A percentile compares a stretch with the other conserved stretches of the same genome.
phyloP scores from a whole-genome alignment of 2,329 filamentous ascomycete genomes.

The Anthostomella pinea region DNA sequence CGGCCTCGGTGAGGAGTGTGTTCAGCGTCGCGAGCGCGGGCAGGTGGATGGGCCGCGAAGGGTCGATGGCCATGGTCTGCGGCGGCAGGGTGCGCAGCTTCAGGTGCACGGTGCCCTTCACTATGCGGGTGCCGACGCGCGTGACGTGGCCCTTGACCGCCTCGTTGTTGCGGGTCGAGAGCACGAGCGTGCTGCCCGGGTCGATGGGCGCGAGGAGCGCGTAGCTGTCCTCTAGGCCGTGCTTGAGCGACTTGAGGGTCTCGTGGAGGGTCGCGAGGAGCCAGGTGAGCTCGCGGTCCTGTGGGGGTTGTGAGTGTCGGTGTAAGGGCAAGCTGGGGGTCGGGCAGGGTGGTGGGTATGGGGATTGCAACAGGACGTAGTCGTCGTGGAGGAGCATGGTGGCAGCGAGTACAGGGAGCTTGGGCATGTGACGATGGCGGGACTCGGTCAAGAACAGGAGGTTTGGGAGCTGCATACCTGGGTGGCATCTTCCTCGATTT shows the following conservation, averaged over 20 bases:
- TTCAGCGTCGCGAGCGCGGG: slow-evolving; percentile 69
- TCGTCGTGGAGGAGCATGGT: slow-evolving; percentile 31
- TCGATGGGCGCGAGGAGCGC: slow-evolving; percentile 81
- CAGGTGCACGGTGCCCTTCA: slow-evolving; percentile 81
- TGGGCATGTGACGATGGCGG: slow-evolving; percentile 1
- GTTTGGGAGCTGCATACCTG: slow-evolving; percentile 41
- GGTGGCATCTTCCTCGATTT: slow-evolving; percentile 46
- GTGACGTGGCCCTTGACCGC: slow-evolving; percentile 90
- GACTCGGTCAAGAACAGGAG: slow-evolving; percentile 3
- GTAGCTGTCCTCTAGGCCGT: slow-evolving; percentile 84
- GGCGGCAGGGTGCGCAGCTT: slow-evolving; percentile 66
- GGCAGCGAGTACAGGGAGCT: background rate
- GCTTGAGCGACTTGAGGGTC: slow-evolving; percentile 49
- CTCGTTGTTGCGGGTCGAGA: slow-evolving; percentile 85
- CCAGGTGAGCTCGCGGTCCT: slow-evolving; percentile 52
- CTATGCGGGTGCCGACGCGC: slow-evolving; percentile 82
- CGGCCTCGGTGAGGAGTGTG: slow-evolving; percentile 74
- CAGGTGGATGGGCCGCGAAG: slow-evolving; percentile 54
- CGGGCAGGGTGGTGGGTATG: slow-evolving; percentile 2
- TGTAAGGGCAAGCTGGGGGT: no score
- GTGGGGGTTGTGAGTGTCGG: slow-evolving; percentile 20
- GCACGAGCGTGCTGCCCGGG: slow-evolving; percentile 81
- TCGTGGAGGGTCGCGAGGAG: slow-evolving; percentile 49
- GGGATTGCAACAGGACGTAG: slow-evolving; percentile 23
- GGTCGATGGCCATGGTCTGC: slow-evolving; percentile 47